phyloP scores from a whole-genome alignment of 331 rosid species.

The Ulmus americana region DNA sequence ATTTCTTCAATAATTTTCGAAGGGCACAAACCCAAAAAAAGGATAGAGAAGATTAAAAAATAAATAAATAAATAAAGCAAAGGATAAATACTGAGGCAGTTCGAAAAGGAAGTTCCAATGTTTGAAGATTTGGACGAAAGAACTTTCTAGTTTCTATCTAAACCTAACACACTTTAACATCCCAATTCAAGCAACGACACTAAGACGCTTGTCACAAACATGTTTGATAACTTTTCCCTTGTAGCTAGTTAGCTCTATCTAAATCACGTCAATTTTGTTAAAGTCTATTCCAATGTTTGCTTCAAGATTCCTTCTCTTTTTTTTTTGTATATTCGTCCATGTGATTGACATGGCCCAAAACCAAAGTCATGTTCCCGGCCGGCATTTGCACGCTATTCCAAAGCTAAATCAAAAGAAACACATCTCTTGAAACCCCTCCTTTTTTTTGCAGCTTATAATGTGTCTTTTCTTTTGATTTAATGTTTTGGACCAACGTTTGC shows the following conservation, averaged over 20 bases:
- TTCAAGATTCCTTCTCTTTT: not conserved
- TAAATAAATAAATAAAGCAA: too few species aligned
- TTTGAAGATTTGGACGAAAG: too few species aligned
- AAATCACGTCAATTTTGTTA: too few species aligned
- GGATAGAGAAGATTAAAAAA: not conserved
- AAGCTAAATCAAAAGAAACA: conserved; percentile 30
- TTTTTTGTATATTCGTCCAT: conserved; percentile 4
- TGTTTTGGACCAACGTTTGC: not conserved
- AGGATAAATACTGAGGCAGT: not conserved
- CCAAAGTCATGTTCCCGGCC: conserved; percentile 3
- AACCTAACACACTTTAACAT: not conserved
- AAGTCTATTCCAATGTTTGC: not conserved
- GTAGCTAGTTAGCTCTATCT: not conserved
- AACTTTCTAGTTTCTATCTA: not conserved
- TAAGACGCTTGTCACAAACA: too few species aligned
- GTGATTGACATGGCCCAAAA: conserved; percentile 21
- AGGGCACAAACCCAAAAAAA: not conserved
- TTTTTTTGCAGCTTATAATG: not conserved
- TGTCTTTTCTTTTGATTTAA: conserved; percentile 5
- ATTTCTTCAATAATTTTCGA: too few species aligned
- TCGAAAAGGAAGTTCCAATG: not conserved
- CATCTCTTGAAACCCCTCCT: conserved; percentile 17
- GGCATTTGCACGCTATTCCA: conserved; percentile 18
- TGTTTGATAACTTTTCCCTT: too few species aligned
- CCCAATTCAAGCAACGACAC: too few species aligned